phyloP scores from a whole-genome alignment of 1,284 basidiomycete genomes.

The Tranzscheliella williamsii region DNA sequence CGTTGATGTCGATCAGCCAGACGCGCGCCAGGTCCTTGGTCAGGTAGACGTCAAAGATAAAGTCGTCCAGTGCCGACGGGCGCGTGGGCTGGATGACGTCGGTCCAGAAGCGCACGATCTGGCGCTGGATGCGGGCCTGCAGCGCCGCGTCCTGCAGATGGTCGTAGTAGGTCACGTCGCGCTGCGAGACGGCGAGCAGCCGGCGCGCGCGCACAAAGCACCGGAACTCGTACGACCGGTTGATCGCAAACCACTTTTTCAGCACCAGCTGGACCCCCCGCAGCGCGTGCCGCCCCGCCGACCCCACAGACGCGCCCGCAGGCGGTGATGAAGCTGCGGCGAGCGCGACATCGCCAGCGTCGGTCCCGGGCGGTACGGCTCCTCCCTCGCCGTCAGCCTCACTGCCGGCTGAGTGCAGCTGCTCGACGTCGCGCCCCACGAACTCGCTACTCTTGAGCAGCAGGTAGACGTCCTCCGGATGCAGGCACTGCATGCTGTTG shows the following conservation, averaged over 20 bases:
- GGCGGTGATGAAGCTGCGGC: background rate
- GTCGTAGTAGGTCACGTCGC: conserved; percentile 80
- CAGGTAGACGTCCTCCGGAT: conserved; percentile 87
- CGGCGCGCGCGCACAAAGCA: conserved; percentile 30
- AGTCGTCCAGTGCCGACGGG: conserved; percentile 15
- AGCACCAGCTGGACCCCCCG: conserved; percentile 71
- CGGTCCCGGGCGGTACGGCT: background rate
- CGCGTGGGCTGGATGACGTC: conserved; percentile 66
- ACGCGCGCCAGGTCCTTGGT: conserved; percentile 75
- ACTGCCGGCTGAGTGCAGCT: conserved; percentile 43
- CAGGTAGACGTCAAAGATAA: conserved; percentile 82
- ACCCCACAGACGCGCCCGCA: background rate
- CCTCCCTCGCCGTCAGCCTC: background rate
- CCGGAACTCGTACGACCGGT: conserved; percentile 66
- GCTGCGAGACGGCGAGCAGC: conserved; percentile 75
- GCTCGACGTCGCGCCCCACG: conserved; percentile 75
- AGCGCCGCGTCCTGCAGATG: conserved; percentile 68
- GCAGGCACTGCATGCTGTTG: conserved; percentile 82
- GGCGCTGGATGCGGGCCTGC: conserved; percentile 66
- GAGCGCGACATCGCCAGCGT: background rate
- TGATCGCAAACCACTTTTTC: conserved; percentile 86
- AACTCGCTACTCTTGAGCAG: conserved; percentile 92
- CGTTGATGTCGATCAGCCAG: conserved; percentile 87
- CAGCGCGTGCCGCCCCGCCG: background rate
- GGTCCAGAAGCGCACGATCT: conserved; percentile 72